Evolutionary conservation across 768 basidiomycete genomes (phyloP).

Genomic region (Coprinopsis cinerea): DNA sequence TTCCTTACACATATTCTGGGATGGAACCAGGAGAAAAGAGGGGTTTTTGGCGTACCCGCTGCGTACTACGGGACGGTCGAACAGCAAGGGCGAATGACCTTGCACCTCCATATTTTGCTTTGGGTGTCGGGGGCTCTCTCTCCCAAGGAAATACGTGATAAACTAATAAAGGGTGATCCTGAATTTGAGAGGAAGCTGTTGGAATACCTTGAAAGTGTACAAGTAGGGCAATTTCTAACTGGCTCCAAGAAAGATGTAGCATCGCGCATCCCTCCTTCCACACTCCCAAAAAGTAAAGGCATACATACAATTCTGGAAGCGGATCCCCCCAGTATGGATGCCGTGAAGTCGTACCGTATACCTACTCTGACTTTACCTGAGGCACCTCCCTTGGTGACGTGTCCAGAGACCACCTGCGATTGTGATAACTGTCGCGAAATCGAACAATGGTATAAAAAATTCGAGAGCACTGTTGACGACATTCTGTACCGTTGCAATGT

Average conservation of each 20-base stretch:
- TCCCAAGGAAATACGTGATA: neutral
- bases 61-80: slow-evolving; percentile 4
- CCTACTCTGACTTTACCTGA: neutral
- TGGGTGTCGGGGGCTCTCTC: slow-evolving; percentile 2
- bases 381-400: neutral
- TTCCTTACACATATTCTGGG: neutral
- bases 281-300: neutral
- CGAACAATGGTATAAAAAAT: neutral
- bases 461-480: neutral
- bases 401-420: neutral
- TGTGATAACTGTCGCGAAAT: neutral
- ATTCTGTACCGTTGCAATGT: neutral
- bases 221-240: neutral
- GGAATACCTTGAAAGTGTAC: neutral
- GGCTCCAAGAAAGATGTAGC: neutral
- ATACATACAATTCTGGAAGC: neutral
- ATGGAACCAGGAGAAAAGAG: neutral
- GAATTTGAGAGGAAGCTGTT: neutral
- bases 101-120: slow-evolving; percentile 9
- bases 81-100: slow-evolving; percentile 11
- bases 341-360: neutral
- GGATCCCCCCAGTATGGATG: neutral
- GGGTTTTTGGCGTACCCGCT: neutral
- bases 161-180: neutral
- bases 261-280: neutral